A percentile compares a stretch with the other conserved stretches of the same genome.
These are phyloP conservation scores for Avicennia marina DNA, from an alignment of 257 asterid genomes.

Conservation along the genomic window DNA sequence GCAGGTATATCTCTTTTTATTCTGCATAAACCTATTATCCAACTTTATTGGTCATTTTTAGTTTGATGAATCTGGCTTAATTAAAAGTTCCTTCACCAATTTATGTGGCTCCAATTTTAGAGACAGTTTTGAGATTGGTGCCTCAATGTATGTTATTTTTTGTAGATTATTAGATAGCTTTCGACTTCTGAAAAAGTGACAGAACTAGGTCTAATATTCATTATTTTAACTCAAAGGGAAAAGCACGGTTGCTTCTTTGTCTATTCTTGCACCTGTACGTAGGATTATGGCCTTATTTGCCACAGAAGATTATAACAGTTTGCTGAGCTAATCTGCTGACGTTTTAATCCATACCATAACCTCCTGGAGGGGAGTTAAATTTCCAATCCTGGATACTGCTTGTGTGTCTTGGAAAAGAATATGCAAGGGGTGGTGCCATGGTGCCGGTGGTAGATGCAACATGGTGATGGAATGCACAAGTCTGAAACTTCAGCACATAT, in stretches of 20 bases:
- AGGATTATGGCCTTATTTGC: conserved; percentile 1
- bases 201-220: not conserved
- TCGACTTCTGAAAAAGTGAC: not conserved
- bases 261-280: not conserved
- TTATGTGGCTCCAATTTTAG: conserved; percentile 2
- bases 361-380: not conserved
- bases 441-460: conserved; percentile 1
- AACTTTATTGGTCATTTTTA: not conserved
- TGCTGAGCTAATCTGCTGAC: conserved; percentile 1
- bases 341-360: not conserved
- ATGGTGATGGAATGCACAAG: conserved; percentile 7
- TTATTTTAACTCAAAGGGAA: conserved; percentile 2
- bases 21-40: conserved; percentile 10
- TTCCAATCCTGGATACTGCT: not conserved
- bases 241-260: not conserved
- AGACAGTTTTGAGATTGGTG: not conserved
- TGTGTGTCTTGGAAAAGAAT: conserved; percentile 3
- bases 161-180: not conserved
- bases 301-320: not conserved
- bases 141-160: not conserved
- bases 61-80: conserved; percentile 12
- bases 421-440: no score
- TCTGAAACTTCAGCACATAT: conserved; percentile 1
- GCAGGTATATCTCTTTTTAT: conserved; percentile 47
- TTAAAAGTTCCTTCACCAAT: not conserved